Evolutionary conservation across 1,284 basidiomycete species (phyloP), one percentile per base, ranked within the genome.

Genomic region (Tilletiaria anomala): DNA sequence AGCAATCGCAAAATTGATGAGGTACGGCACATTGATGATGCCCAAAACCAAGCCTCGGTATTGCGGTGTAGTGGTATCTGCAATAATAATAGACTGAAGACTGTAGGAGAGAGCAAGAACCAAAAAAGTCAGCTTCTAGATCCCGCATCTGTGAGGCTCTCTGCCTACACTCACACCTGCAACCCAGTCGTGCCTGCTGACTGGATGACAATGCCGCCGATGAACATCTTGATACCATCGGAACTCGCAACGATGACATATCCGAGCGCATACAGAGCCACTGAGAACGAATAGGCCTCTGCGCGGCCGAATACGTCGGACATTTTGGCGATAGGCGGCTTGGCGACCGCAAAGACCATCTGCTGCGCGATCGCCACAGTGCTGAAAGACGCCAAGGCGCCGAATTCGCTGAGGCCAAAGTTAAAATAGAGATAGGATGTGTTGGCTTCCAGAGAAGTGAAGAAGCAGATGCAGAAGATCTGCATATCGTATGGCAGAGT

Each of bases 241-340:
- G 80, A 75, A 1, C 77, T 75, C 2, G 80, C 80, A 40, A 83
- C 79, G 40, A 82, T 68, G 43, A 77, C 74, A 64, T 82, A 79
- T 4, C 73, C 73, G 32, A 70, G 41, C 14, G 68, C 62, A 54
- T 74, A 74, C 34, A 72, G 59, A 18, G 68, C 34, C 4, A 70
- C 68, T 39, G 81, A 77, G 35, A 75, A 58, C 34, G 76, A 67
- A 55, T 79, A 82, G 0, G 81, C 70, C 47, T 73, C 70, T 0
- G 69, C 70, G 35, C 73, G 69, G 1, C 73, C 73, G 10, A 72
- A 56, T 20, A 81, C 75, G 57, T 86, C 82, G 2, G 81, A 76
- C 24, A 84, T 67, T 67, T 83, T 84, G 3, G 82, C 83, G 54
- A 83, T 78, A 35, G 83, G 73, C 35, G 83, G 83, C 68, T 85